Conservation (phyloP, 2,329 filamentous ascomycete genomes). For the Aspergillus fumigatiaffinis region DNA sequence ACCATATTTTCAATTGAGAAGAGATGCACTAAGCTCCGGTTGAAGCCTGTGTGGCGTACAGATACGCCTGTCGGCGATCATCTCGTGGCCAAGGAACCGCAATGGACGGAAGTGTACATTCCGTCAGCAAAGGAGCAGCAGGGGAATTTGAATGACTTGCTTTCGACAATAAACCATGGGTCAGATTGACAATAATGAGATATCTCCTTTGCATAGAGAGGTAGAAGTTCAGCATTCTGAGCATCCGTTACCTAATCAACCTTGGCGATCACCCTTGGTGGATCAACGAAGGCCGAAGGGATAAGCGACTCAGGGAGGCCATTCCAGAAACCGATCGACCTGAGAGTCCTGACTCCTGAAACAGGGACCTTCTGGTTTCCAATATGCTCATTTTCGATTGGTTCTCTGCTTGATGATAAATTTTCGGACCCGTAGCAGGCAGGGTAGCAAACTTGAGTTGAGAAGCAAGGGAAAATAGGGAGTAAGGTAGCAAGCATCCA, state of each 20-base stretch:
- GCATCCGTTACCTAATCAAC: not conserved
- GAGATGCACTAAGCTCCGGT: not conserved
- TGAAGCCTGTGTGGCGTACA: conserved; percentile 1
- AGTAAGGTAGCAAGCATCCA: not conserved
- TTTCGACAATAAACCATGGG: not conserved
- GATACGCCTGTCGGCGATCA: conserved; percentile 3
- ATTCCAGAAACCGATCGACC: not conserved
- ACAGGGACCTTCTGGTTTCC: not conserved
- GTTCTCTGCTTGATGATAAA: not conserved
- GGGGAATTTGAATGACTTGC: not conserved
- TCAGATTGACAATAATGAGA: not conserved
- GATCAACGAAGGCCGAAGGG: not conserved
- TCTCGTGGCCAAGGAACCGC: not conserved
- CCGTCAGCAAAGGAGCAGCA: not conserved
- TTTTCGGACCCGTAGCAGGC: not conserved
- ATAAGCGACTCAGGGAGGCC: not conserved
- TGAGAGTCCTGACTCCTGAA: not conserved
- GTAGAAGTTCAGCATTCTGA: not conserved
- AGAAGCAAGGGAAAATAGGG: not conserved
- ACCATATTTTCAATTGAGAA: not conserved
- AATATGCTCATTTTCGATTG: not conserved
- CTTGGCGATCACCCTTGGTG: not conserved
- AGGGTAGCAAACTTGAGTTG: not conserved
- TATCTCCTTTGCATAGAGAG: not conserved
- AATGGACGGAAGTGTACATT: not conserved